These are phyloP conservation scores for Aspergillus niger DNA, from an alignment of 2,329 filamentous ascomycete genomes.

Conservation along the genomic window DNA sequence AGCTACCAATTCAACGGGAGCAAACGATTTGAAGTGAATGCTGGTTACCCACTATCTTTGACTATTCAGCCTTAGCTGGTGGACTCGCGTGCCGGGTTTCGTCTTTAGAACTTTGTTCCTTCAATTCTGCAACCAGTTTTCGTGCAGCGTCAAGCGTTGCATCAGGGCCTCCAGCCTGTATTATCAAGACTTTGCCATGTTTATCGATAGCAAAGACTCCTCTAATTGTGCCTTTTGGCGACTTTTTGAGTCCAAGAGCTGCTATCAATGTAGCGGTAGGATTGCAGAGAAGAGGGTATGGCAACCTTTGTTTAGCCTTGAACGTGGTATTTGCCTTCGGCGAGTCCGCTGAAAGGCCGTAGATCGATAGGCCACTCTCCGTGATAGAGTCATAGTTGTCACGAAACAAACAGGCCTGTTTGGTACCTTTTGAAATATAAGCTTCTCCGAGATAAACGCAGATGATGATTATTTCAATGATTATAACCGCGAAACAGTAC, in stretches of 20 bases:
- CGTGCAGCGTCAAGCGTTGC: slow-evolving; percentile 76
- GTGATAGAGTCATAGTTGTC: slow-evolving; percentile 78
- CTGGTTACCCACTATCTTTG: no score
- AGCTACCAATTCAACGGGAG: background rate
- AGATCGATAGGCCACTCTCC: slow-evolving; percentile 78
- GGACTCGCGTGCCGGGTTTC: background rate
- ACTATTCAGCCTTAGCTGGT: background rate
- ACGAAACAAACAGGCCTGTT: slow-evolving; percentile 89
- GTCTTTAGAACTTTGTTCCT: background rate
- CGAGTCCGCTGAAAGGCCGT: slow-evolving; percentile 83
- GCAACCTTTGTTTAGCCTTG: slow-evolving; percentile 85
- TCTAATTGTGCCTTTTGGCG: slow-evolving; percentile 74
- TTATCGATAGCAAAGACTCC: slow-evolving; percentile 89
- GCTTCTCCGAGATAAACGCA: background rate
- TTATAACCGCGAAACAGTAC: background rate
- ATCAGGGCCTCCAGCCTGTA: slow-evolving; percentile 73
- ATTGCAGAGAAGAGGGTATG: slow-evolving; percentile 87
- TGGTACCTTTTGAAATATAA: slow-evolving; percentile 67
- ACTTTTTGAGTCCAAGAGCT: slow-evolving; percentile 88
- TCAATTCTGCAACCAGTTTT: slow-evolving; percentile 59
- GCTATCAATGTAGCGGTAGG: slow-evolving; percentile 70
- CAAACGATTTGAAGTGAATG: background rate
- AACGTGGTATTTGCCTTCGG: slow-evolving; percentile 92
- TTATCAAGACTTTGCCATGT: slow-evolving; percentile 74
- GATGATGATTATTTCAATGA: background rate